Evolutionary conservation across 495 filamentous ascomycete species (phyloP), one percentile per base, ranked within the genome.

Genomic region (Xeromyces bisporus): DNA sequence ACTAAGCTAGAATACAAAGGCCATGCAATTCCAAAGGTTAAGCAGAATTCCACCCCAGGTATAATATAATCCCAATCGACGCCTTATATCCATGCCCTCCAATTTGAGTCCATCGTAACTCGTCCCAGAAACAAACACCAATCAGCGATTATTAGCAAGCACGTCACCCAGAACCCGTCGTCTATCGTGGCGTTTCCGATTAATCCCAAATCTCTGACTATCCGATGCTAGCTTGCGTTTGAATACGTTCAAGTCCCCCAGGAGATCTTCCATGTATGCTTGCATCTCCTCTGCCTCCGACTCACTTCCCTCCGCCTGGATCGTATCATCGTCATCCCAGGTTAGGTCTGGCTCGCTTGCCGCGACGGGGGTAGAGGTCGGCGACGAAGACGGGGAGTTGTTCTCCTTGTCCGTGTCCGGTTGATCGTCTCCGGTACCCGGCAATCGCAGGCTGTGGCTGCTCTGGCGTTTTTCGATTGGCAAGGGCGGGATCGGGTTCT

Each of bases 221-320:
- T 97, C 89, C 38, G 86, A 80, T 10, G 63, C 71, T 21, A 93
- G 64, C 58, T 93, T 93, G 42, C 71, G 68, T 45, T 75, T 76
- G 53, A 94, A 92, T 41, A 92, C 44, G 12, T 69, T 69, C 26
- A 97, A 44, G 43, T 92, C 85, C 32, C 73, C 67, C 34, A 93
- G 56, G 33, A 89, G 55, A 27, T 75, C 70, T 34, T 76, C 64
- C 63, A 82, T 73, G 43, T 67, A 62, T 16, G 66, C 64, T 37
- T 83, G 74, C 58, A 79, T 69, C 29, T 76, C 74, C 20, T 60
- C 40, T 0, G 61, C 64, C 26, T 64, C 60, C 1, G 42, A 29
- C n/a, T 64, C 50, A 18, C 40, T 43, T 10, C 26, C 21, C 15
- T 52, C 48, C 14, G 33, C 32, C 16, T 12, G 32, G 12, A 46